Evolutionary conservation across 768 basidiomycete species (phyloP).

Genomic region (Boletus rubropictus): DNA sequence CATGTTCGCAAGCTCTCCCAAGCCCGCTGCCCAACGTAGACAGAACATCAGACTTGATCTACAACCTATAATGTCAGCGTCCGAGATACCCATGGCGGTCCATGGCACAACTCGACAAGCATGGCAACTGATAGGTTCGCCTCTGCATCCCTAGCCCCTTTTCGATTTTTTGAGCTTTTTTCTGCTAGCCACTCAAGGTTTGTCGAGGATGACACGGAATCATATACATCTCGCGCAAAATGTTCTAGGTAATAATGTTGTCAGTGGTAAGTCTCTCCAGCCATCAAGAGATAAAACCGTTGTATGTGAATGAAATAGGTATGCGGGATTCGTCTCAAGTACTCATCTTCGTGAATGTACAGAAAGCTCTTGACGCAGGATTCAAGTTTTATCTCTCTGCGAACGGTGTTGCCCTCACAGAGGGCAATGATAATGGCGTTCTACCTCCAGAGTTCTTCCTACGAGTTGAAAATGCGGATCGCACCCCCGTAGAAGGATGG

Average conservation of each 20-base stretch:
- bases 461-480: constrained; percentile 50
- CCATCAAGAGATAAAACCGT: not conserved
- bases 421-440: constrained; percentile 62
- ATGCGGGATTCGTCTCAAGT: constrained; percentile 77
- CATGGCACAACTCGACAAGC: constrained; percentile 71
- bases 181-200: constrained; percentile 53
- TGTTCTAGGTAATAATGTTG: constrained; percentile 55
- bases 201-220: constrained; percentile 83
- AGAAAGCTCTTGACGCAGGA: constrained; percentile 61
- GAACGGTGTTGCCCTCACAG: constrained; percentile 86
- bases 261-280: constrained; percentile 55
- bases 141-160: not conserved
- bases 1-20: not conserved
- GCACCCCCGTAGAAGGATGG: constrained; percentile 22
- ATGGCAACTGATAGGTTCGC: constrained; percentile 67
- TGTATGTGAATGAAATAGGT: constrained; percentile 39
- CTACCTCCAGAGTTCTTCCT: constrained; percentile 61
- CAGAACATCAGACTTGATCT: constrained; percentile 69
- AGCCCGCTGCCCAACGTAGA: not conserved
- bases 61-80: constrained; percentile 46
- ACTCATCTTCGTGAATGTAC: constrained; percentile 75
- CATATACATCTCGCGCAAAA: constrained; percentile 92
- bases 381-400: constrained; percentile 72
- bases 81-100: constrained; percentile 74
- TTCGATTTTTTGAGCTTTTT: not conserved